These are phyloP conservation scores for Abrus pulchellus DNA, from an alignment of 306 rosid genomes.

Conservation along the genomic window DNA sequence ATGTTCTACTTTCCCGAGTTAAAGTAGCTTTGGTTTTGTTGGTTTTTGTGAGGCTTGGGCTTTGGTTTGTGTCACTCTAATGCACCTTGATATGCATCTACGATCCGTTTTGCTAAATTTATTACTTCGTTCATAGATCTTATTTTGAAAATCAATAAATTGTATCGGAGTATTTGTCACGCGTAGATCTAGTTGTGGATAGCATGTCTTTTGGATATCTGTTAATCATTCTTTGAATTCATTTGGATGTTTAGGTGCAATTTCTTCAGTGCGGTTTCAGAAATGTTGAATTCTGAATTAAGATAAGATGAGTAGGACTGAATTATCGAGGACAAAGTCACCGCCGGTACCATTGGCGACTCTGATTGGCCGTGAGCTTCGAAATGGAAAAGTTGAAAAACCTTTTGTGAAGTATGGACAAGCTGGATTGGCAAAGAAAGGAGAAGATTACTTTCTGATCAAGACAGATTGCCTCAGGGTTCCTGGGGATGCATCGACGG, in stretches of 20 bases:
- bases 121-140: slow-evolving; percentile 40
- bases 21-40: background rate
- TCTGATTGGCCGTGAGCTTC: slow-evolving; percentile 92
- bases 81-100: slow-evolving; percentile 26
- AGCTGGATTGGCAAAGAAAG: slow-evolving; percentile 98
- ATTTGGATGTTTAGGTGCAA: slow-evolving; percentile 37
- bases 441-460: slow-evolving; percentile 94
- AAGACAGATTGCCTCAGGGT: slow-evolving; percentile 81
- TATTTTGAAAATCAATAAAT: background rate
- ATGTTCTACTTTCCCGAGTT: slow-evolving; percentile 9
- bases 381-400: slow-evolving; percentile 75
- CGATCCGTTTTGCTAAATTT: slow-evolving; percentile 39
- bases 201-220: background rate
- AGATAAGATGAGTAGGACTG: slow-evolving; percentile 77
- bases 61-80: slow-evolving; percentile 23
- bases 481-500: slow-evolving; percentile 77
- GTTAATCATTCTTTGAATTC: slow-evolving; percentile 20
- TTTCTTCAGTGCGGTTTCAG: slow-evolving; percentile 28
- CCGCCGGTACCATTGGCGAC: slow-evolving; percentile 90
- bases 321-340: slow-evolving; percentile 66
- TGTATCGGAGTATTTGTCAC: background rate
- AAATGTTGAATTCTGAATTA: slow-evolving; percentile 61
- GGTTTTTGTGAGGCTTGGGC: background rate
- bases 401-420: slow-evolving; percentile 94
- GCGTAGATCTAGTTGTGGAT: slow-evolving; percentile 32